These are phyloP conservation scores for Moricandia arvensis DNA, from an alignment of 345 rosid genomes.

Conservation along the genomic window DNA sequence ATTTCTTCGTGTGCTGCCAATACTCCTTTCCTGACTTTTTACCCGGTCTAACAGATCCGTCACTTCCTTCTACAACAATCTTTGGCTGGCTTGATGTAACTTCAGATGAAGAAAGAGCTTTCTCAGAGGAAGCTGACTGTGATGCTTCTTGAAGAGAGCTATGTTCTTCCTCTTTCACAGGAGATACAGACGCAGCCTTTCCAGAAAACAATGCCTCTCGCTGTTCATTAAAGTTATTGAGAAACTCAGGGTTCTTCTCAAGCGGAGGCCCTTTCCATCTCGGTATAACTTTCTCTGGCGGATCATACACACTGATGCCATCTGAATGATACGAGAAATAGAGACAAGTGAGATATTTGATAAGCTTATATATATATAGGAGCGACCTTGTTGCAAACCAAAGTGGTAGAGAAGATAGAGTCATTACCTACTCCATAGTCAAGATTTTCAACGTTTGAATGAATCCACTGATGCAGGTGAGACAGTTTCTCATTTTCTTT, in stretches of 20 bases:
- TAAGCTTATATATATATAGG: neutral
- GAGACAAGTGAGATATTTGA: conserved; percentile 5
- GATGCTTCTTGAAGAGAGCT: conserved; percentile 41
- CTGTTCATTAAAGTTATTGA: conserved; percentile 49
- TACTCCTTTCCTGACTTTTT: conserved; percentile 81
- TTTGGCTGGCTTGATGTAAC: conserved; percentile 43
- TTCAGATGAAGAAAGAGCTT: conserved; percentile 41
- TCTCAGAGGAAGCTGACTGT: conserved; percentile 33
- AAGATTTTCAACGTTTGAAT: conserved; percentile 83
- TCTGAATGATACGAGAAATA: conserved; percentile 42
- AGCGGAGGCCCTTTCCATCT: conserved; percentile 77
- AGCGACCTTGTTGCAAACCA: neutral
- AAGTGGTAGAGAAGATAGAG: conserved; percentile 9
- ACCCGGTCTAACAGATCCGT: conserved; percentile 78
- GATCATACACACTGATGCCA: conserved; percentile 80
- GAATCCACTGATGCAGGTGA: conserved; percentile 75
- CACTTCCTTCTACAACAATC: conserved; percentile 78
- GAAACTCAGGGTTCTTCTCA: conserved; percentile 61
- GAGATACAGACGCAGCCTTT: conserved; percentile 41
- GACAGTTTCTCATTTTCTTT: conserved; percentile 68
- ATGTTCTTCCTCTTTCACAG: conserved; percentile 42
- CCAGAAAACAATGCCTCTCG: conserved; percentile 47
- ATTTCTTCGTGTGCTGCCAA: conserved; percentile 93
- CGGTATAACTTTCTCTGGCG: conserved; percentile 75
- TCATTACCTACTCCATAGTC: conserved; percentile 84